A percentile compares a stretch with the other conserved stretches of the same genome.
These are phyloP conservation scores for Neoascochyta sp. DNA, from an alignment of 2,329 filamentous ascomycete genomes.

Conservation along the genomic window DNA sequence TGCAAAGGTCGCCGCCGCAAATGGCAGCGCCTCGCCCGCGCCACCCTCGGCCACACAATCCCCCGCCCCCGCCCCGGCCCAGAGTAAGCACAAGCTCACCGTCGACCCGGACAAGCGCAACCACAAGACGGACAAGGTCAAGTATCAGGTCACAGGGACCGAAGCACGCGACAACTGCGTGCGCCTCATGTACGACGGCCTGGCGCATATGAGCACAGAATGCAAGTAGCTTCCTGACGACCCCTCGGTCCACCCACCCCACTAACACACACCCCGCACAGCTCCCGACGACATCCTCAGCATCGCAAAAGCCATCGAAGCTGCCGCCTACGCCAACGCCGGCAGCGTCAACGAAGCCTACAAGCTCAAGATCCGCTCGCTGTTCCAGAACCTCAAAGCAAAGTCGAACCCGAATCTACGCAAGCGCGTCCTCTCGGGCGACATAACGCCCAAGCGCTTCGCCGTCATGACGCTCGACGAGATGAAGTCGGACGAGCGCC, in stretches of 20 bases:
- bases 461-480: constrained; percentile 87
- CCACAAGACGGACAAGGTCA: constrained; percentile 75
- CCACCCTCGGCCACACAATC: constrained; percentile 39
- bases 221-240: constrained; percentile 28
- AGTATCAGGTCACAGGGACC: constrained; percentile 71
- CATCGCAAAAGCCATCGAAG: constrained; percentile 68
- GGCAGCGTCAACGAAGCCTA: constrained; percentile 72
- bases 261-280: constrained; percentile 23
- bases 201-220: constrained; percentile 66
- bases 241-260: constrained; percentile 10
- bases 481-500: constrained; percentile 81
- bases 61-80: constrained; percentile 49
- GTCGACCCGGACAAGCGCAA: constrained; percentile 71
- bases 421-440: constrained; percentile 68
- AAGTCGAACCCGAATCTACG: constrained; percentile 79
- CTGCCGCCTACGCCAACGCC: constrained; percentile 66
- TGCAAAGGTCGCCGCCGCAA: constrained; percentile 19
- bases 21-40: constrained; percentile 29
- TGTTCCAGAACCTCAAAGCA: constrained; percentile 94
- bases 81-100: constrained; percentile 52
- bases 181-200: constrained; percentile 88
- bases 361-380: constrained; percentile 81
- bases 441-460: constrained; percentile 69
- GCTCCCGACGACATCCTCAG: constrained; percentile 63
- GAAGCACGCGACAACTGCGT: constrained; percentile 77